phyloP scores from a whole-genome alignment of 805 yeast species.

The Wickerhamiella musiphila region DNA sequence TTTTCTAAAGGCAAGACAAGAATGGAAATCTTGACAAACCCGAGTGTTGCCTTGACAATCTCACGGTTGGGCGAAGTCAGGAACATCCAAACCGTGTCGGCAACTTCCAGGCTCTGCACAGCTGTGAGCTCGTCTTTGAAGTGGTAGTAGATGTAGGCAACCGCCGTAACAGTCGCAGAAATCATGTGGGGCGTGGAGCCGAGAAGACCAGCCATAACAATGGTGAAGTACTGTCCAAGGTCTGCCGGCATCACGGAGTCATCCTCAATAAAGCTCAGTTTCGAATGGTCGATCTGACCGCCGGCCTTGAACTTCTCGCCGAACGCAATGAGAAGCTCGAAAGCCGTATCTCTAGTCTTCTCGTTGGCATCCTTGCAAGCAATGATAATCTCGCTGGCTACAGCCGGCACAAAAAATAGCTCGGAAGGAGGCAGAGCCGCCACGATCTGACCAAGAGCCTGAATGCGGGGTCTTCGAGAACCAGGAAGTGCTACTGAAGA shows the following conservation, averaged over 20 bases:
- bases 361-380: conserved; percentile 88
- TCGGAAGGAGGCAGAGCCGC: conserved; percentile 45
- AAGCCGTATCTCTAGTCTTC: conserved; percentile 71
- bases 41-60: conserved; percentile 85
- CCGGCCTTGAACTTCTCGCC: conserved; percentile 55
- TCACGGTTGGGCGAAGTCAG: conserved; percentile 83
- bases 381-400: conserved; percentile 74
- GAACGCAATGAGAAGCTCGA: conserved; percentile 57
- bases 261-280: conserved; percentile 49
- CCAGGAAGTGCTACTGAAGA: conserved; percentile 37
- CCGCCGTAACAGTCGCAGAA: conserved; percentile 85
- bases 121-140: conserved; percentile 48
- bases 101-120: conserved; percentile 51
- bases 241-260: conserved; percentile 52
- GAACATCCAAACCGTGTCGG: conserved; percentile 76
- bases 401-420: conserved; percentile 60
- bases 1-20: conserved; percentile 65
- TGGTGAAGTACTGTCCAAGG: conserved; percentile 70
- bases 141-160: conserved; percentile 75
- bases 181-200: conserved; percentile 92
- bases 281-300: conserved; percentile 46
- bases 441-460: conserved; percentile 45
- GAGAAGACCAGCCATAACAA: conserved; percentile 91
- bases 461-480: conserved; percentile 65
- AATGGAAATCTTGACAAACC: conserved; percentile 81